Conservation (phyloP, 768 basidiomycete species). For the Suillus paluster region DNA sequence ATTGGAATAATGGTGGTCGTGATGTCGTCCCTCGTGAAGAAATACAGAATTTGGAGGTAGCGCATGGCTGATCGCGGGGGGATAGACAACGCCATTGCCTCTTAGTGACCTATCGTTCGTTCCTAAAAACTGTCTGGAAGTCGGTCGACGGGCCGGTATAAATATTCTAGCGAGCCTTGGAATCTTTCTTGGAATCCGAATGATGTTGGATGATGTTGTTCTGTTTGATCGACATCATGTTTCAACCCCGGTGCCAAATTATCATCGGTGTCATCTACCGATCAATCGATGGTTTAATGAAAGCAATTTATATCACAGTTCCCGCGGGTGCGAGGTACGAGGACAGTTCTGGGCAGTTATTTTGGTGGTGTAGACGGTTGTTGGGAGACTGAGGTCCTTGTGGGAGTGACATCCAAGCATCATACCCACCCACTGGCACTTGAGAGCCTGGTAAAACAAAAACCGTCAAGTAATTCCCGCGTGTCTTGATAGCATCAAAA, state of each 20-base stretch:
- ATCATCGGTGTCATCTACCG: too few species aligned
- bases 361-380: not conserved
- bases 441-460: too few species aligned
- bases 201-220: not conserved
- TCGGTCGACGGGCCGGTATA: not conserved
- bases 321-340: slow-evolving; percentile 1
- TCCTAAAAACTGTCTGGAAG: not conserved
- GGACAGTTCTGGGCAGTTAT: not conserved
- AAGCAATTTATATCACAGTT: not conserved
- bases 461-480: not conserved
- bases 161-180: not conserved
- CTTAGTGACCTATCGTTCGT: not conserved
- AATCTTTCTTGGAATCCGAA: not conserved
- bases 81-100: not conserved
- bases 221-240: slow-evolving; percentile 2
- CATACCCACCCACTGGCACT: not conserved
- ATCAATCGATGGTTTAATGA: not conserved
- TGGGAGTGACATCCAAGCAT: not conserved
- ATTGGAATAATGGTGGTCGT: slow-evolving; percentile 51
- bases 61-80: not conserved
- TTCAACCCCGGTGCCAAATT: not conserved
- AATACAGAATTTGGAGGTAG: slow-evolving; percentile 36
- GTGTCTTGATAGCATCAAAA: not conserved
- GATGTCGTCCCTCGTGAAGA: slow-evolving; percentile 52
- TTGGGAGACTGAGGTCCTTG: not conserved